Evolutionary conservation across 1,139 yeast genomes (phyloP).

Genomic region (Blastobotrys raffinosifermentans): DNA sequence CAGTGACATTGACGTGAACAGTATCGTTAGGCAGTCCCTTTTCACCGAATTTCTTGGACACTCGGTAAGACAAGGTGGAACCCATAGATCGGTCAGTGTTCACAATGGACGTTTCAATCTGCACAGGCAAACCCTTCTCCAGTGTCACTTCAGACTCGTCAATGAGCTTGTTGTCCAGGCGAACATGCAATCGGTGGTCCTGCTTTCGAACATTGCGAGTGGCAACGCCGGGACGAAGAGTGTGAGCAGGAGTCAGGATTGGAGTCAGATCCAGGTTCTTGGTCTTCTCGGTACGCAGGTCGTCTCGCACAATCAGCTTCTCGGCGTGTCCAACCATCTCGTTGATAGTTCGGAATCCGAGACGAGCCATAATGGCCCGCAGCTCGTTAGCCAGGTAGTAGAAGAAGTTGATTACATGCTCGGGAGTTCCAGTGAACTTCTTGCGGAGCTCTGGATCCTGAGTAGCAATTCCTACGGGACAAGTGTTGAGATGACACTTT

Average conservation of each 20-base stretch:
- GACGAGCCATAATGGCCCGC: constrained; percentile 85
- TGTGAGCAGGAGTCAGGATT: constrained; percentile 92
- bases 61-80: constrained; percentile 87
- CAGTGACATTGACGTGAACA: constrained; percentile 82
- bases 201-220: constrained; percentile 90
- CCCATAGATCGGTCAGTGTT: constrained; percentile 97
- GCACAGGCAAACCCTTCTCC: constrained; percentile 90
- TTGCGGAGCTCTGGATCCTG: constrained; percentile 92
- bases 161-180: constrained; percentile 90
- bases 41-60: constrained; percentile 90
- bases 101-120: constrained; percentile 85
- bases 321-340: constrained; percentile 99
- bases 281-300: constrained; percentile 80
- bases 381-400: constrained; percentile 90
- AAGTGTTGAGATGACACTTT: constrained; percentile 86
- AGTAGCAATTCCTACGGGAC: constrained; percentile 98
- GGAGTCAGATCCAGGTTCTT: constrained; percentile 89
- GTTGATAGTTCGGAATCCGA: constrained; percentile 91
- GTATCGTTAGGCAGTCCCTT: constrained; percentile 93
- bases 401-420: constrained; percentile 96
- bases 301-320: constrained; percentile 78
- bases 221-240: constrained; percentile 96
- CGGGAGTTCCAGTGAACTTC: constrained; percentile 95
- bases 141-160: constrained; percentile 93
- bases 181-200: constrained; percentile 87